A percentile compares a stretch with the other conserved stretches of the same genome.
Evolutionary conservation across 2,329 filamentous ascomycete genomes (phyloP).

Genomic region (Penicillium expansum): DNA sequence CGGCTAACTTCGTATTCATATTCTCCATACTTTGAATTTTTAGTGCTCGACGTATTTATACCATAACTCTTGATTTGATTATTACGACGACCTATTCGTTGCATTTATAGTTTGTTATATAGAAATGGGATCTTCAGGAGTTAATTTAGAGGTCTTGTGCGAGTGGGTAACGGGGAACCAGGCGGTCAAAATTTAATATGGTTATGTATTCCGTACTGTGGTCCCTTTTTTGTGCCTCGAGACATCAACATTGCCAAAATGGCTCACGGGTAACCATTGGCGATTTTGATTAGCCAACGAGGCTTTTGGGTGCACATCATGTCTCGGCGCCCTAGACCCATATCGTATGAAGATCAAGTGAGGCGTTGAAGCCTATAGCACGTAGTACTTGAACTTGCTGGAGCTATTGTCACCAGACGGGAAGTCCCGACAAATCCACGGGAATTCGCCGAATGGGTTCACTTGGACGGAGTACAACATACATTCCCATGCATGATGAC

Average conservation of each 20-base stretch:
- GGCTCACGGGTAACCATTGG: background rate
- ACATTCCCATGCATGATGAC: background rate
- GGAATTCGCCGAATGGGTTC: constrained; percentile 3
- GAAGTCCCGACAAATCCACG: background rate
- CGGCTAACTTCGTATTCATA: background rate
- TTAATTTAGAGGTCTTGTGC: background rate
- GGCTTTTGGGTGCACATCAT: background rate
- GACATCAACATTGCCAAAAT: background rate
- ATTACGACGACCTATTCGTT: background rate
- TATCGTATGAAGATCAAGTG: background rate
- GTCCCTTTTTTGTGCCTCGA: background rate
- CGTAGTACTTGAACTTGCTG: background rate
- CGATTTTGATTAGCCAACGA: background rate
- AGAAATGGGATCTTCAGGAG: no score
- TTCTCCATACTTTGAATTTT: background rate
- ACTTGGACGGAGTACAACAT: no score
- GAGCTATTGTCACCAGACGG: background rate
- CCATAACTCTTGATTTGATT: background rate
- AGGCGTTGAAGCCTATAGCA: background rate
- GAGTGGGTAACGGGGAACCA: background rate
- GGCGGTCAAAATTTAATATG: background rate
- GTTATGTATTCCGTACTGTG: background rate
- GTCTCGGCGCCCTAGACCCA: no score
- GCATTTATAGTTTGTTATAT: background rate
- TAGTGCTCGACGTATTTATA: background rate